Base-by-base conservation (phyloP, 129 eudicot genomes). In the Pittosporum tobira region DNA sequence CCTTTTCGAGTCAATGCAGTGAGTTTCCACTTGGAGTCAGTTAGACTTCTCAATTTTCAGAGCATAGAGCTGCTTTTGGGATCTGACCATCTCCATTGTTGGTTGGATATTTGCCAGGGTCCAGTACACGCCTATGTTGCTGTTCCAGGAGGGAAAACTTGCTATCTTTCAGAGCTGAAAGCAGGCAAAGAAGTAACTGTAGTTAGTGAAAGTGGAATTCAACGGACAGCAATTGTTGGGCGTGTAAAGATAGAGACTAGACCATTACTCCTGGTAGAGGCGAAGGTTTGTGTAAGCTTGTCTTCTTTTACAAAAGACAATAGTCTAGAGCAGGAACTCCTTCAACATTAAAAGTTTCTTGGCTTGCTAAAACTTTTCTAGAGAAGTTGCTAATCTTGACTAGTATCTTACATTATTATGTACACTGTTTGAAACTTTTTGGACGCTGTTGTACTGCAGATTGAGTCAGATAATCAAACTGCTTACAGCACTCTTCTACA, bases 1-100 rank as follows among this genome's bases (percentile, higher is more conserved):
- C 98, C 98, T 65, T 91, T 91, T 67, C 87, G 96, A 34, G 98
- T 91, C 75, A 91, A 91, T 59, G 96, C 98, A 15, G 98, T 91
- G 72, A 80, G 97, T 80, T 65, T 56, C 53, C 16, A 3, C 55
- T 45, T 28, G 4, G 46, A 38, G 25, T 63, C n/a, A 14, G 12
- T 27, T 51, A 21, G 29, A 30, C 48, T 1, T 40, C 45, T 40
- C 4, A 55, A 55, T 12, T n/a, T n/a, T n/a, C n/a, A n/a, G n/a
- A 55, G 11, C 44, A 55, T 31, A 11, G 0, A 8, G 45, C 45
- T 55, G 45, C 27, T 31, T 31, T 2, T 4, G 18, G 26, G 13
- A 19, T 19, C 25, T 54, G 0, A 18, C 45, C 45, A 2, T 31
- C 34, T 18, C 44, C 23, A 43, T 34, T 53, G 29, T 28, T 59